Base-by-base conservation (phyloP, 2,329 filamentous ascomycete species). In the Fusarium pseudograminearum region DNA sequence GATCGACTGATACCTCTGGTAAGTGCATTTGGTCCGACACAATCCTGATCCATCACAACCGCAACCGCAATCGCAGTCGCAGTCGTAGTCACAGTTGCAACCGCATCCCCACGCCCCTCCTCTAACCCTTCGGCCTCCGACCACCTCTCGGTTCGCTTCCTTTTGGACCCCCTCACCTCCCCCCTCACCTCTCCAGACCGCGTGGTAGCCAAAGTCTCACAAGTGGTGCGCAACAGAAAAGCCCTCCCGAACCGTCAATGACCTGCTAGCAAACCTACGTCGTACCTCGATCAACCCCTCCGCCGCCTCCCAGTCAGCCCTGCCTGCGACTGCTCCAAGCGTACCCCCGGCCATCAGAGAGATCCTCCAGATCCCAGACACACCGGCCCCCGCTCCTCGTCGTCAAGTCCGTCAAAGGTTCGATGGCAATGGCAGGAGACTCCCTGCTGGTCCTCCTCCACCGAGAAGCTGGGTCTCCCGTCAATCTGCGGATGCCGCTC, bases 301-400 rank as follows among this genome's bases (percentile, higher is more conserved):
- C 48, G 64, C 70, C 51, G 66, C 67, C 57, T 70, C 59, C 10
- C 69, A 67, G 65, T 69, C 71, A 57, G 64, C 73, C 61, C 70
- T 74, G 67, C 73, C 77, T 61, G 72, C 77, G 50, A 76, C 77
- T 58, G 73, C 78, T 33, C 87, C 86, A n/a, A 89, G 85, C 62
- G 82, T 90, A 4, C 88, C 87, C 55, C 88, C 88, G 7, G 80
- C 83, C 55, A 83, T 90, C 72, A 85, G 87, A 62, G 82, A 85
- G 63, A 84, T 90, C 62, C 84, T 90, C 53, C 84, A 87, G 72
- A 83, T 89, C 58, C 87, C 87, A 61, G 87, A 89, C 72, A 84
- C 85, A 30, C 86, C 86, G 26, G 76, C 82, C 12, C 87, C 85
- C 30, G 76, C 77, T 28, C 85, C 86, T 28, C 82, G 86, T 58